Evolutionary conservation across 1,284 basidiomycete genomes (phyloP).

Genomic region (Pseudozyma tsukubaensis): DNA sequence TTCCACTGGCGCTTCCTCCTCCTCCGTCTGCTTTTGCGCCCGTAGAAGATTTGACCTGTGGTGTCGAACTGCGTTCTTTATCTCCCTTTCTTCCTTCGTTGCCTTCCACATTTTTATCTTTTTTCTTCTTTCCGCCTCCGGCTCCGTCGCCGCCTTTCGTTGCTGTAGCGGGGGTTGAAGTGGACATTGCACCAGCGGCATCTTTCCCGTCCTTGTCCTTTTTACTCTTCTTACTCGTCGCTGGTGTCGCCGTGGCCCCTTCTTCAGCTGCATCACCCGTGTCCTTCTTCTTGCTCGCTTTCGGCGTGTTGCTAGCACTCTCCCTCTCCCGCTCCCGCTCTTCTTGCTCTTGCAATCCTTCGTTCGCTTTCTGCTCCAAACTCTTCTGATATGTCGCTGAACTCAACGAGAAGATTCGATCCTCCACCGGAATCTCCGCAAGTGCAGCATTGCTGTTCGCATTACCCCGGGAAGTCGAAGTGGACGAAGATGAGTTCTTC

Average conservation of each 20-base stretch:
- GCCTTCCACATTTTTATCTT: constrained; percentile 12
- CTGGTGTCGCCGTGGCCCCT: not conserved
- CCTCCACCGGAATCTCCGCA: constrained; percentile 53
- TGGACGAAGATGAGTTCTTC: constrained; percentile 39
- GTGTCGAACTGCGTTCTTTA: constrained; percentile 29
- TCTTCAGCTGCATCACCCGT: not conserved
- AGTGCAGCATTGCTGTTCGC: constrained; percentile 3
- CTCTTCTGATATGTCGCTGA: constrained; percentile 62
- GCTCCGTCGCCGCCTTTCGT: not conserved
- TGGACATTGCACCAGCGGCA: no score
- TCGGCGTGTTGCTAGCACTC: constrained; percentile 12
- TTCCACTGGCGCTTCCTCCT: constrained; percentile 12
- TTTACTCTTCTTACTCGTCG: constrained; percentile 15
- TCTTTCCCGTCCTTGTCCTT: constrained; percentile 21
- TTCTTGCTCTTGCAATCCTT: constrained; percentile 29
- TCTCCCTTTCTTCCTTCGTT: constrained; percentile 17
- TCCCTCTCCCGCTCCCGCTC: constrained; percentile 10
- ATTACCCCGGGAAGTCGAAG: constrained; percentile 5
- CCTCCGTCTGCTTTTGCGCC: constrained; percentile 11
- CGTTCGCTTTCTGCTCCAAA: constrained; percentile 61
- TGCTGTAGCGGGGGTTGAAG: not conserved
- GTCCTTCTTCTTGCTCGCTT: constrained; percentile 10
- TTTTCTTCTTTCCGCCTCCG: constrained; percentile 20
- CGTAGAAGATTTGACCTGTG: constrained; percentile 15
- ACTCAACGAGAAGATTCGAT: constrained; percentile 61